phyloP scores from a whole-genome alignment of 2,329 filamentous ascomycete genomes.

The Geoglossum cookeanum region DNA sequence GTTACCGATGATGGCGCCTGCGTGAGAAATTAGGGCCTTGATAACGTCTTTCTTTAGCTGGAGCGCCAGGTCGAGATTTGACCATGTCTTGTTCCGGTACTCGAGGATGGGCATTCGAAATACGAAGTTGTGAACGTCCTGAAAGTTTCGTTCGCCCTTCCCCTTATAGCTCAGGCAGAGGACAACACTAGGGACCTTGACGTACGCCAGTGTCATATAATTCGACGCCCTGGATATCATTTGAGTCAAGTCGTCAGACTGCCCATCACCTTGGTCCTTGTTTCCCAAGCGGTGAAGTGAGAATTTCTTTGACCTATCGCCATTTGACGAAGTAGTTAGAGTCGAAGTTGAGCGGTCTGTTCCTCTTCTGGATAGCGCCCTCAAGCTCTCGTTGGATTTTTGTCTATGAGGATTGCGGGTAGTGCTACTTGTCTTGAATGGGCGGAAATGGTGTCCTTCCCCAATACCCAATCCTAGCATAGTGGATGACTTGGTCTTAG shows the following conservation, averaged over 20 bases:
- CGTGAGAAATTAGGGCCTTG: constrained; percentile 83
- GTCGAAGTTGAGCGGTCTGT: constrained; percentile 21
- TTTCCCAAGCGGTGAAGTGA: constrained; percentile 1
- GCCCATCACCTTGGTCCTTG: constrained; percentile 34
- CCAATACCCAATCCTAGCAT: neutral
- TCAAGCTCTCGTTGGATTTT: constrained; percentile 21
- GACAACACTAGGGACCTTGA: constrained; percentile 87
- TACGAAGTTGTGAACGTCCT: constrained; percentile 94
- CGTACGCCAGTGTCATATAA: constrained; percentile 93
- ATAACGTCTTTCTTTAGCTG: constrained; percentile 89
- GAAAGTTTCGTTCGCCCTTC: constrained; percentile 82
- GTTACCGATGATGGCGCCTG: constrained; percentile 91
- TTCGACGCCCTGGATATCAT: constrained; percentile 93
- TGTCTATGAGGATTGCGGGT: constrained; percentile 11
- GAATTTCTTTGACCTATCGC: constrained; percentile 18
- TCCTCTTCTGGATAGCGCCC: constrained; percentile 17
- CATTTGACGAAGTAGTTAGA: constrained; percentile 14
- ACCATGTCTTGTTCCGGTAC: constrained; percentile 98
- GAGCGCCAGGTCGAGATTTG: constrained; percentile 81
- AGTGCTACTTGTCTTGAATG: constrained; percentile 21
- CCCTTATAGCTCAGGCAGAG: constrained; percentile 94
- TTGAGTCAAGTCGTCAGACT: constrained; percentile 77
- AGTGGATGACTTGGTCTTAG: neutral
- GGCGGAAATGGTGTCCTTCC: constrained; percentile 21
- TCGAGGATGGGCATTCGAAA: constrained; percentile 89